Evolutionary conservation across 805 yeast species (phyloP), one percentile per base, ranked within the genome.

Genomic region (Tetrapisispora namnaoensis): DNA sequence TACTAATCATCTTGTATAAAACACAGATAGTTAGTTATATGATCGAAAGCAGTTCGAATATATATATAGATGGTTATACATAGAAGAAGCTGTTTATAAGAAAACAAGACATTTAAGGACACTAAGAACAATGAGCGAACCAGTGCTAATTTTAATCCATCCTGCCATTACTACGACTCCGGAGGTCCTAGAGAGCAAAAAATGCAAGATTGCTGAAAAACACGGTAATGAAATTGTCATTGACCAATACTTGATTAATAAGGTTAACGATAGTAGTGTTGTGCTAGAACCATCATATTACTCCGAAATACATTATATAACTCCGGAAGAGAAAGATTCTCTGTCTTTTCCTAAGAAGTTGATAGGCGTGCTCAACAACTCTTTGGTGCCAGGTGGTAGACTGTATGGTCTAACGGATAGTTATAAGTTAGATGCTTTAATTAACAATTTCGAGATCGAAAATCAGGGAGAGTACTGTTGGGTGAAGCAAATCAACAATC

Each of bases 81-180:
- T 24, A 24, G 4, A 24, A 24, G 28, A 24, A 24, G 28, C 28
- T 6, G 28, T 34, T 34, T 34, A 13, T 34, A n/a, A 34, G 11
- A 6, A 4, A n/a, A 34, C 37, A 16, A 34, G 17, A 4, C 11
- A 34, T 34, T 34, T 10, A 20, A 13, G n/a, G 14, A 20, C n/a
- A 20, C 10, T 9, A 16, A 7, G 20, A 20, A n/a, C 17, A 10
- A 40, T 40, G 43, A 40, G 34, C 17, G 7, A 21, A n/a, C 21
- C 14, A 22, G 10, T 40, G 16, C 34, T 40, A 24, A 40, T 40
- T 27, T 68, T 82, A 45, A 71, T 82, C 47, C 88, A 82, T 58
- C 88, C 88, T 18, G 82, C 85, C 8, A 73, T 78, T 44, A 85
- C 82, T 13, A 76, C 82, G 0, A 73, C 75, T 37, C 82, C 80